Base-by-base conservation (phyloP, 2,329 filamentous ascomycete species). In the Sclerotinia glacialis region DNA sequence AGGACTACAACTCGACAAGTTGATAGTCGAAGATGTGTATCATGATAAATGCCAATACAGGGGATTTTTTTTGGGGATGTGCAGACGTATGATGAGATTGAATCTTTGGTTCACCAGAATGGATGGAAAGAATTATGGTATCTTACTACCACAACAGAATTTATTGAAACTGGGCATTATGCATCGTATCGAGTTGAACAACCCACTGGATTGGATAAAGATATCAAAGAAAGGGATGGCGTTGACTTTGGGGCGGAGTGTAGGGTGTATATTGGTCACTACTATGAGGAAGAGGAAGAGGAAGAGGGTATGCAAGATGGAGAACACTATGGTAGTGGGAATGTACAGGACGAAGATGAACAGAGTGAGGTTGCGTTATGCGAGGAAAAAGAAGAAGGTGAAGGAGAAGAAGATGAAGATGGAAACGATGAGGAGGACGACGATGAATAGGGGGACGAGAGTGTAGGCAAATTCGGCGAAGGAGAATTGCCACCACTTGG, bases 101-200 rank as follows among this genome's bases (percentile, higher is more conserved):
- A 6, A 23, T 11, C 2, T 53, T 44, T 63, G 5, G 3, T 53
- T 21, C 5, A 28, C 3, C 4, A 42, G 12, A 14, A 63, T 42
- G 34, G 34, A 53, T 53, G 49, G 47, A 53, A 16, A 34, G 16
- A 63, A 42, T n/a, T n/a, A 53, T 53, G 37, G 34, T 44, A n/a
- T 26, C 8, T 53, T 2, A 44, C 9, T 5, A 23, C 47, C 28
- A 52, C 23, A 26, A 63, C 46, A 16, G 14, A 18, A 42, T 53
- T 53, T 12, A 21, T 53, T 11, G 28, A n/a, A 42, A 5, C 16
- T 5, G 47, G 31, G 16, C 9, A 5, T 28, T 18, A 21, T 52
- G 7, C 5, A 40, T 31, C 12, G 3, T 7, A 14, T 18, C n/a
- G 9, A 21, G 16, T 18, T 9, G 49, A 28, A 44, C 47, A 52